These are phyloP conservation scores for Pyrenophora graminea DNA, from an alignment of 2,329 filamentous ascomycete genomes.

Conservation along the genomic window DNA sequence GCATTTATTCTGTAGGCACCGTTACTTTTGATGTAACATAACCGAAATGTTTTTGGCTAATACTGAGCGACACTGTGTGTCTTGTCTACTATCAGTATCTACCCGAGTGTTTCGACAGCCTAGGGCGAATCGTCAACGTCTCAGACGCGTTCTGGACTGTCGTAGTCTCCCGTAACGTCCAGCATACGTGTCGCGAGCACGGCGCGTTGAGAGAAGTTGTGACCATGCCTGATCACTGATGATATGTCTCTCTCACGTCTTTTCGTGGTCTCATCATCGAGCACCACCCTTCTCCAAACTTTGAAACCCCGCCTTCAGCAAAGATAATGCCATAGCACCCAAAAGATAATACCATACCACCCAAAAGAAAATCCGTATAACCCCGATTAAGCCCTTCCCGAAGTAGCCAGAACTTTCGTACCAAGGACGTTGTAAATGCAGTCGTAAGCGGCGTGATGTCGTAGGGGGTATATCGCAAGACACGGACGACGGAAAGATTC, in stretches of 20 bases:
- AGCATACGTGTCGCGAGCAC: not conserved
- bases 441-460: slow-evolving; percentile 33
- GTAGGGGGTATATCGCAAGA: slow-evolving; percentile 32
- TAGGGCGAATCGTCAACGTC: not conserved
- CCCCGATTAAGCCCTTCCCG: slow-evolving; percentile 19
- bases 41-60: slow-evolving; percentile 20
- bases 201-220: no score
- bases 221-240: no score
- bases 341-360: not conserved
- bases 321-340: slow-evolving; percentile 3
- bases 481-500: slow-evolving; percentile 11
- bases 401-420: slow-evolving; percentile 15
- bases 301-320: not conserved
- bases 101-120: not conserved
- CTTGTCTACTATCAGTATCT: slow-evolving; percentile 5
- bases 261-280: not conserved
- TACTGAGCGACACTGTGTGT: slow-evolving; percentile 11
- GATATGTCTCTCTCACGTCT: not conserved
- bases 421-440: slow-evolving; percentile 26
- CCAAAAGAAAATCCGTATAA: not conserved
- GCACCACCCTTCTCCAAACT: not conserved
- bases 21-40: slow-evolving; percentile 13
- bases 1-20: not conserved
- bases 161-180: not conserved
- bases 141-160: no score